Conservation (phyloP, 148 eudicot genomes). For the Rhododendron ovatum region DNA sequence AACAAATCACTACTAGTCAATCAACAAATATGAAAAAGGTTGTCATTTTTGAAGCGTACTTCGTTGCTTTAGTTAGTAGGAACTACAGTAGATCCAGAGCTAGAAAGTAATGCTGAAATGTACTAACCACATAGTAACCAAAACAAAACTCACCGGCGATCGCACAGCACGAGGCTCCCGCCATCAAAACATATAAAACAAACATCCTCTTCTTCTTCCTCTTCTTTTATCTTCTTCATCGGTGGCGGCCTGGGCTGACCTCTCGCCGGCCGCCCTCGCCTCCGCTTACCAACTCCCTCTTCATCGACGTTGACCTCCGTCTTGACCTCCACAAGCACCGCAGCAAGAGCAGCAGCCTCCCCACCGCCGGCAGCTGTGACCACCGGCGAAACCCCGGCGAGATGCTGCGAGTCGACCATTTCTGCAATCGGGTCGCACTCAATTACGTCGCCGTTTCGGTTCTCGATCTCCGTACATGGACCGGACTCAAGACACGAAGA, state of each 20-base stretch:
- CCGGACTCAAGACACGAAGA: neutral
- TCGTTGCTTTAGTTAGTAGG: neutral
- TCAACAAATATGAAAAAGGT: neutral
- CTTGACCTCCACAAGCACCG: constrained; percentile 2
- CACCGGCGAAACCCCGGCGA: constrained; percentile 19
- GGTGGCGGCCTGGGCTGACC: constrained; percentile 28
- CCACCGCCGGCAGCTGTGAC: neutral
- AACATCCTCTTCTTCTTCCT: constrained; percentile 74
- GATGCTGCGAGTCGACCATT: constrained; percentile 23
- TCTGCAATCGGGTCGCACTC: constrained; percentile 10
- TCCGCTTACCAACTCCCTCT: constrained; percentile 28
- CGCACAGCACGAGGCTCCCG: constrained; percentile 78
- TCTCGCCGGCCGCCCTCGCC: constrained; percentile 70
- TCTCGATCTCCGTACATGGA: constrained; percentile 5
- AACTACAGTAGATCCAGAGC: neutral
- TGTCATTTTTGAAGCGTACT: neutral
- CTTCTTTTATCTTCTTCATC: constrained; percentile 24
- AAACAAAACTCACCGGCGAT: constrained; percentile 52
- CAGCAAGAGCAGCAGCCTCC: neutral
- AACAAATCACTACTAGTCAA: neutral
- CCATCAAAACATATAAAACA: constrained; percentile 95
- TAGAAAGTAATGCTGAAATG: neutral
- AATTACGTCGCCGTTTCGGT: neutral
- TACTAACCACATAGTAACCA: neutral
- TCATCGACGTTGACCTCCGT: constrained; percentile 6